Evolutionary conservation across 352 stramenopile species (phyloP).

Genomic region (Pythium utonaiense): DNA sequence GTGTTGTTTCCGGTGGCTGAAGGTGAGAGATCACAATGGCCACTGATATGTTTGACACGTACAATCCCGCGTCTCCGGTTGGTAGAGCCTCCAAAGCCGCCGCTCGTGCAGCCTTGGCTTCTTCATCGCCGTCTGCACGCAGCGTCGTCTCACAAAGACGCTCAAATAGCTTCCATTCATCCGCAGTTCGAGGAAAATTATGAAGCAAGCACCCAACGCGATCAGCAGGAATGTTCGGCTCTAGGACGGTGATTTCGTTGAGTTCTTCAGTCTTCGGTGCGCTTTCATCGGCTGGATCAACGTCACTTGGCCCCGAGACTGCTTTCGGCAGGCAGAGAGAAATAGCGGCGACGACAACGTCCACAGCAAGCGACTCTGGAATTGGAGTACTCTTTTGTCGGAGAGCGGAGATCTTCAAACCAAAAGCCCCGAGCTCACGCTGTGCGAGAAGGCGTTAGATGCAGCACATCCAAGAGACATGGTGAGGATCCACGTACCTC

Average conservation of each 20-base stretch:
- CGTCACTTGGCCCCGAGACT: neutral
- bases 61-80: neutral
- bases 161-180: conserved; percentile 59
- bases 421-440: conserved; percentile 50
- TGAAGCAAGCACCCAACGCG: conserved; percentile 36
- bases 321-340: conserved; percentile 4
- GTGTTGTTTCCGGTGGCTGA: neutral
- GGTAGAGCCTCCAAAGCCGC: neutral
- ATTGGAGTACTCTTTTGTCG: conserved; percentile 47
- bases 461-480: too few relatives aligned
- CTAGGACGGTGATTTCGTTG: neutral
- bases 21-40: neutral
- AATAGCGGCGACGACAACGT: conserved; percentile 41
- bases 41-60: neutral
- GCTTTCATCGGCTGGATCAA: neutral
- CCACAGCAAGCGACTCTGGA: conserved; percentile 40
- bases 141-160: conserved; percentile 17
- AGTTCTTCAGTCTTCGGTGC: neutral
- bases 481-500: conserved; percentile 37
- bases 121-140: conserved; percentile 1
- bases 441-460: too few relatives aligned
- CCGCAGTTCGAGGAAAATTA: conserved; percentile 51
- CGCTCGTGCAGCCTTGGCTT: neutral
- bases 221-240: neutral
- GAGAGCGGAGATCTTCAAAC: conserved; percentile 33